Percentiles rank a stretch among this genome's conserved stretches.
Evolutionary conservation across 2,329 filamentous ascomycete species (phyloP).

Genomic region (Hymenoscyphus scutula): DNA sequence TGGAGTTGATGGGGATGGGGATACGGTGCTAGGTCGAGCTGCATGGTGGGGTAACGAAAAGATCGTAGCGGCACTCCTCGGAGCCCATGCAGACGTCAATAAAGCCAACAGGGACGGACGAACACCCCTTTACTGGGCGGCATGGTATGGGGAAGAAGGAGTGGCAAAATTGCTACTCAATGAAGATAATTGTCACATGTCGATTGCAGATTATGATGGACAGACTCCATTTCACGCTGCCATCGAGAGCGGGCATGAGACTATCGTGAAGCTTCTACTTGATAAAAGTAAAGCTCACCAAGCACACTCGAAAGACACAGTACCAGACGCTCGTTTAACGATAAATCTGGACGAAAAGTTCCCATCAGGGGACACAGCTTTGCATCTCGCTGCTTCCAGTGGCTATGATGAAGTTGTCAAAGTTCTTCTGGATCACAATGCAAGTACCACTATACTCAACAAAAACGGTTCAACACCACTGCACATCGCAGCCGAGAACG

Average conservation of each 20-base stretch:
- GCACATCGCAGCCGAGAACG: not conserved
- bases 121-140: constrained; percentile 5
- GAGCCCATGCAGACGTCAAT: not conserved
- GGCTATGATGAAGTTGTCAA: not conserved
- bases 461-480: not conserved
- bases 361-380: not conserved
- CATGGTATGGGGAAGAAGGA: not conserved
- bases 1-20: not conserved
- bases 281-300: not conserved
- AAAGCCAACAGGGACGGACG: not conserved
- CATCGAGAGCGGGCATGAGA: not conserved
- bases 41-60: not conserved
- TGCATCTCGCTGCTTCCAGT: not conserved
- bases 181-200: not conserved
- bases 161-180: not conserved
- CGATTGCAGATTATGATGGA: not conserved
- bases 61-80: not conserved
- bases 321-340: not conserved
- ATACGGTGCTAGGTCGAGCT: constrained; percentile 2
- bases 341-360: not conserved
- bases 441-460: not conserved
- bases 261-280: not conserved
- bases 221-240: not conserved
- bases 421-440: not conserved
- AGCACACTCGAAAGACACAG: not conserved